Percentiles rank a stretch among this genome's conserved stretches.
Evolutionary conservation across 495 filamentous ascomycete genomes (phyloP).

Genomic region (Hypoxylon subgilvum): DNA sequence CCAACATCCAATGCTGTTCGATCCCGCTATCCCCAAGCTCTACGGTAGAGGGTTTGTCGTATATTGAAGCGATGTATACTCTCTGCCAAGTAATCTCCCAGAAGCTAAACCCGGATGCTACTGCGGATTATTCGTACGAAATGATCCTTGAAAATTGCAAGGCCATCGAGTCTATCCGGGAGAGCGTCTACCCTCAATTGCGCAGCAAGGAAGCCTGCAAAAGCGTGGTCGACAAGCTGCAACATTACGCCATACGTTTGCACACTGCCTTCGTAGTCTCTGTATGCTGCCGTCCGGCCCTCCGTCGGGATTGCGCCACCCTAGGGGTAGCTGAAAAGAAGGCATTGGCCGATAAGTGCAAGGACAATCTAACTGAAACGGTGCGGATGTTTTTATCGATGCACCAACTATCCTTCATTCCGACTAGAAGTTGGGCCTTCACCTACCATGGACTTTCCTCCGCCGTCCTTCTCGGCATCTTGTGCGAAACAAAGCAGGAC

Average conservation of each 20-base stretch:
- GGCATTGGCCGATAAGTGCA: slow-evolving; percentile 61
- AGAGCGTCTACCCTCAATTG: slow-evolving; percentile 50
- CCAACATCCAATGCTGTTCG: slow-evolving; percentile 55
- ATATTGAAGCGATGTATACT: slow-evolving; percentile 62
- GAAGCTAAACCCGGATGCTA: slow-evolving; percentile 58
- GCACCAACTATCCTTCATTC: slow-evolving; percentile 68
- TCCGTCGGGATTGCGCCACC: slow-evolving; percentile 50
- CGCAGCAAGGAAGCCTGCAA: slow-evolving; percentile 60
- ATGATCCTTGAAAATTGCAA: slow-evolving; percentile 56
- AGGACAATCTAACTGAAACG: slow-evolving; percentile 67
- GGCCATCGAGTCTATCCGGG: slow-evolving; percentile 55
- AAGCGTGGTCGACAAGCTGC: slow-evolving; percentile 58
- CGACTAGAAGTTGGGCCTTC: slow-evolving; percentile 70
- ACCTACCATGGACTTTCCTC: slow-evolving; percentile 69
- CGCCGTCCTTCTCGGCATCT: slow-evolving; percentile 67
- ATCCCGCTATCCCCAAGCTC: slow-evolving; percentile 53
- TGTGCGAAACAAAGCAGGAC: slow-evolving; percentile 65
- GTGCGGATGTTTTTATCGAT: slow-evolving; percentile 72
- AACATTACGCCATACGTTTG: slow-evolving; percentile 60
- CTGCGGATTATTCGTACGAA: slow-evolving; percentile 49
- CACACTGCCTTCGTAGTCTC: slow-evolving; percentile 63
- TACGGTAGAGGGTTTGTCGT: slow-evolving; percentile 53
- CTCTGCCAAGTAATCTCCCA: slow-evolving; percentile 59
- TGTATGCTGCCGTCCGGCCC: slow-evolving; percentile 60
- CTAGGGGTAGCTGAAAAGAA: slow-evolving; percentile 53